Conservation (phyloP, 352 stramenopile genomes). For the Pelagophyceae sp. region DNA sequence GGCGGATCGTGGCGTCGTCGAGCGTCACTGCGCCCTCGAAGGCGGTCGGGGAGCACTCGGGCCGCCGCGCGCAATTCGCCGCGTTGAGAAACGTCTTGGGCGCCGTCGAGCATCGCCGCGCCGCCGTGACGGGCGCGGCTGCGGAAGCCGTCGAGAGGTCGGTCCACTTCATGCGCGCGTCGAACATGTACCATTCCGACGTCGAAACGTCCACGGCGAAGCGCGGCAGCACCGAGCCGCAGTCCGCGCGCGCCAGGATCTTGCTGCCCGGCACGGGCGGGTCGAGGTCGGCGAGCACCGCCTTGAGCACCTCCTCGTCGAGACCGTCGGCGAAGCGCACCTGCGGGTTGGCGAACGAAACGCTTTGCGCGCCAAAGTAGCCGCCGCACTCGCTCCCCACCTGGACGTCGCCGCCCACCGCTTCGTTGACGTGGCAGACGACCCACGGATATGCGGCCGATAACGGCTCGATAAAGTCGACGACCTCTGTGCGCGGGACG, state of each 20-base stretch:
- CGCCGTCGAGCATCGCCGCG: conserved; percentile 16
- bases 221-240: too few species aligned
- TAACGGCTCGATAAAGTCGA: too few species aligned
- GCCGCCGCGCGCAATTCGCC: conserved; percentile 22
- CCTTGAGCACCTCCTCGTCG: too few species aligned
- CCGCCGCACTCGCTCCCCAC: too few species aligned
- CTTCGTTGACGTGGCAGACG: too few species aligned
- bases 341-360: too few species aligned
- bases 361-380: too few species aligned
- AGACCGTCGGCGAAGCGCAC: too few species aligned
- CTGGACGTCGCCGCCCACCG: too few species aligned
- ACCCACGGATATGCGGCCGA: too few species aligned
- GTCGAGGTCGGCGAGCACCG: not conserved
- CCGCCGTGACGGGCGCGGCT: not conserved
- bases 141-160: not conserved
- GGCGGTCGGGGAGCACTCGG: conserved; percentile 13
- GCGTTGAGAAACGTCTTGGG: conserved; percentile 28
- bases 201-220: not conserved
- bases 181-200: not conserved
- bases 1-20: conserved; percentile 1
- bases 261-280: not conserved
- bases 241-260: not conserved
- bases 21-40: conserved; percentile 17
- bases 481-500: too few species aligned
- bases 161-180: not conserved